Conservation (phyloP, 345 rosid genomes). For the Psidium friedrichsthalianum region DNA sequence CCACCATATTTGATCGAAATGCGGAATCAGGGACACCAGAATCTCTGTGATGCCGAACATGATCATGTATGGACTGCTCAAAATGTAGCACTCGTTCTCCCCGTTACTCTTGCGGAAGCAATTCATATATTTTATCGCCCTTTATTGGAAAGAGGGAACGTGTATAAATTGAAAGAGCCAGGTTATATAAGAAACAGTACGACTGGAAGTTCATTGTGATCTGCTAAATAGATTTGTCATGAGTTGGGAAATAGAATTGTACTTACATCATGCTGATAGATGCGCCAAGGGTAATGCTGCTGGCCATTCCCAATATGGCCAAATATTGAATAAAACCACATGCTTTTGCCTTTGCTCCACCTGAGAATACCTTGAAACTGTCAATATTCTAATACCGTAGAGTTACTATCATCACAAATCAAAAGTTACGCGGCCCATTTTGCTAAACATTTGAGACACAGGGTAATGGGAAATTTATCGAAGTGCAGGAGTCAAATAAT, state of each 20-base stretch:
- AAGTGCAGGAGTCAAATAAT: not conserved
- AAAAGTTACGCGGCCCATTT: not conserved
- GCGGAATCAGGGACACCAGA: slow-evolving; percentile 61
- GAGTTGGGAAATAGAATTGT: not conserved
- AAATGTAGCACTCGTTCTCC: slow-evolving; percentile 44
- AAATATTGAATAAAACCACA: slow-evolving; percentile 58
- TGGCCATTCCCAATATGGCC: slow-evolving; percentile 48
- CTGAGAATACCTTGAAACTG: slow-evolving; percentile 8
- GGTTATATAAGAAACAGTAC: not conserved
- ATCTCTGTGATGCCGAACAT: slow-evolving; percentile 50
- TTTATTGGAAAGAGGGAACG: slow-evolving; percentile 1
- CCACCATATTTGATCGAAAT: slow-evolving; percentile 42
- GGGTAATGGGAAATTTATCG: not conserved
- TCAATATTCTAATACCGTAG: not conserved
- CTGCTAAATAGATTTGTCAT: not conserved
- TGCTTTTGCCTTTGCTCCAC: slow-evolving; percentile 49
- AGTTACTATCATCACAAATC: not conserved
- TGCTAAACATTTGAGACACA: not conserved
- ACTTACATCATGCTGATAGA: slow-evolving; percentile 73
- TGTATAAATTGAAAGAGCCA: not conserved
- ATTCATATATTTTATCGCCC: slow-evolving; percentile 67
- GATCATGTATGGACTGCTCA: slow-evolving; percentile 64
- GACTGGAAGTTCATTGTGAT: not conserved
- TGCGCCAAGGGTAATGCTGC: not conserved
- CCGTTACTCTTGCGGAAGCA: slow-evolving; percentile 52